Base-by-base conservation (phyloP, 116 monocot genomes). In the Zostera marina region DNA sequence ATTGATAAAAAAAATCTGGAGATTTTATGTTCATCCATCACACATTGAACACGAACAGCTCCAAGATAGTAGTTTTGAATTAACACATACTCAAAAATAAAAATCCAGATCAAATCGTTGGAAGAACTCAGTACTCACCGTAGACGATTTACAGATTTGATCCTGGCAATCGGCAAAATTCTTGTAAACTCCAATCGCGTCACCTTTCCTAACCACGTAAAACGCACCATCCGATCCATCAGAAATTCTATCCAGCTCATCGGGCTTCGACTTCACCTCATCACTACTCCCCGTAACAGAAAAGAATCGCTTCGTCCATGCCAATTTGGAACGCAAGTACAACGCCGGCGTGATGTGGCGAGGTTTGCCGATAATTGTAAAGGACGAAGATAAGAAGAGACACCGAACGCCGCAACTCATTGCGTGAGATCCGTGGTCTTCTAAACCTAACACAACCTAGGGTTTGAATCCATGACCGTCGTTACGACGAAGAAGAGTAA, bases 131-230 rank as follows among this genome's bases (percentile, higher is more conserved):
- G 22, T 23, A 69, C 44, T 65, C 79, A 51, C 49, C 5, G 85
- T 82, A 73, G 80, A 92, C 52, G 79, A 57, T 0, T 32, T 32
- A 57, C 87, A 76, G 70, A 81, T 72, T 83, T 92, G 92, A 69
- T 80, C 81, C 61, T 92, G 92, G 59, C 79, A 86, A 19, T 92
- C 91, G 48, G 68, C 73, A 41, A 92, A 76, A 49, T 25, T 87
- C 75, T 72, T 78, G 63, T 81, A 92, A 42, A 92, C 58, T 49
- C 76, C 83, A 66, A 92, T 26, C 10, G 83, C 58, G 41, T 85
- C 77, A 49, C 92, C 83, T 72, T 92, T 92, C 56, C 83, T 70
- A 45, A 92, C 87, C 51, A 92, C 83, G 70, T 92, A 92, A 59
- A 87, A 92, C 9, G 83, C 76, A 51, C 79, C 47, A 44, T 66